A percentile compares a stretch with the other conserved stretches of the same genome.
Conservation (phyloP, 257 asterid species). For the Nicotiana noctiflora region DNA sequence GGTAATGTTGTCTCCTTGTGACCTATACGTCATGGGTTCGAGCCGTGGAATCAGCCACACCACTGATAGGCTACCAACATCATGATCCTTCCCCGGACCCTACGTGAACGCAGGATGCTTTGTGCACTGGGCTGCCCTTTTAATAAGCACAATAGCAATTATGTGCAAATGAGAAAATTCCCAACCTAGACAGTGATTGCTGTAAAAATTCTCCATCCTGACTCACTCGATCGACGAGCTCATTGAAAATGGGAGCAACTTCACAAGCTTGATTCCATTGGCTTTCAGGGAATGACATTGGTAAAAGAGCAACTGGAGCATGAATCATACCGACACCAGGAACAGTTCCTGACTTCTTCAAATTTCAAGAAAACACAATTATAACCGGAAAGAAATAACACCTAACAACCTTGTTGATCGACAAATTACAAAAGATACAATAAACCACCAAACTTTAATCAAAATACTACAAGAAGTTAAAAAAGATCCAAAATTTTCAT, state of each 20-base stretch:
- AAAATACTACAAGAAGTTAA: background rate
- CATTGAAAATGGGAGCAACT: conserved; percentile 92
- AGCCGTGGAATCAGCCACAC: too few species aligned
- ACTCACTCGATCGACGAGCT: conserved; percentile 86
- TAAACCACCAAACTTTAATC: background rate
- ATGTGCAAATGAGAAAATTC: background rate
- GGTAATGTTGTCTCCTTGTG: too few species aligned
- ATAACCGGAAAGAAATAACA: background rate
- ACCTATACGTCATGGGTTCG: too few species aligned
- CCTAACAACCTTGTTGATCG: background rate
- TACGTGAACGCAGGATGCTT: too few species aligned
- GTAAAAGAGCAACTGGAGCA: conserved; percentile 81
- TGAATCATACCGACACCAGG: conserved; percentile 87
- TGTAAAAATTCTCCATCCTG: conserved; percentile 77
- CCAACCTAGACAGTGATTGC: conserved; percentile 83
- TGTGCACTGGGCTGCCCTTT: too few species aligned
- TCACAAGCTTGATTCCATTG: conserved; percentile 83
- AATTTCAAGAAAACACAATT: conserved; percentile 7
- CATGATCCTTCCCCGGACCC: too few species aligned
- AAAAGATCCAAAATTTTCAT: background rate
- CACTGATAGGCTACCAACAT: too few species aligned
- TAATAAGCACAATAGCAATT: background rate
- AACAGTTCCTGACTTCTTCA: conserved; percentile 72
- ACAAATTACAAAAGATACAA: background rate
- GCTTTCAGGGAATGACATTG: conserved; percentile 68